Conservation (phyloP, 2,329 filamentous ascomycete species). For the Malbranchea zuffiana region DNA sequence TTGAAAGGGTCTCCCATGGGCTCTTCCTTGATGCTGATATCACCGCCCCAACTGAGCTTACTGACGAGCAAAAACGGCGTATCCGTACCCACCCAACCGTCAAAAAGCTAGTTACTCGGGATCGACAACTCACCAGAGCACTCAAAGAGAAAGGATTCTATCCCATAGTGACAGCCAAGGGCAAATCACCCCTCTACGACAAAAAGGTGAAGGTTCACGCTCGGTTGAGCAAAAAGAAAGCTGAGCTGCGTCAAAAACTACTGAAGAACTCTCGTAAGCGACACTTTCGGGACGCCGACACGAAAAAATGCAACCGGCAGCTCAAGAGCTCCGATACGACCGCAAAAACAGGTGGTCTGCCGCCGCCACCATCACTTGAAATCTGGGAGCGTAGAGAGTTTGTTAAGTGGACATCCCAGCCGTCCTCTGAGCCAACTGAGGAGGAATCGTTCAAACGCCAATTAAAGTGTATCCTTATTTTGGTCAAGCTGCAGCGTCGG, state of each 20-base stretch:
- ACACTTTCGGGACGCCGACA: constrained; percentile 18
- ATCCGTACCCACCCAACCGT: constrained; percentile 10
- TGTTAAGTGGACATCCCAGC: too few relatives aligned
- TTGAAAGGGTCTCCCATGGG: constrained; percentile 13
- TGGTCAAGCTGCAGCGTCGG: too few relatives aligned
- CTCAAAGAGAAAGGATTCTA: neutral
- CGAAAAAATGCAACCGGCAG: constrained; percentile 16
- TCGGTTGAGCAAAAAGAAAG: constrained; percentile 12
- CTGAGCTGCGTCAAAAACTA: constrained; percentile 3
- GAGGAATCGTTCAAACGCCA: too few relatives aligned
- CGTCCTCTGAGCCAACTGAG: too few relatives aligned
- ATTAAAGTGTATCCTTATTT: too few relatives aligned
- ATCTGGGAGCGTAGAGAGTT: constrained; percentile 13
- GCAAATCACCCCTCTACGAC: too few relatives aligned
- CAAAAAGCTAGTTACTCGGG: constrained; percentile 5
- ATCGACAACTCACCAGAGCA: neutral
- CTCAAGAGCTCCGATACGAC: constrained; percentile 10
- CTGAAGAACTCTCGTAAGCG: constrained; percentile 11
- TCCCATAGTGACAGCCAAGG: constrained; percentile 4
- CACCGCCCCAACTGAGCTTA: constrained; percentile 13
- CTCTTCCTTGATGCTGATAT: constrained; percentile 14
- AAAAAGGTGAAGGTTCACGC: constrained; percentile 11
- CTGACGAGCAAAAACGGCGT: constrained; percentile 7
- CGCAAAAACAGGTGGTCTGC: neutral
- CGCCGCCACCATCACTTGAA: constrained; percentile 4